Evolutionary conservation across 2,329 filamentous ascomycete genomes (phyloP).

Genomic region (Penicillium brevicompactum): DNA sequence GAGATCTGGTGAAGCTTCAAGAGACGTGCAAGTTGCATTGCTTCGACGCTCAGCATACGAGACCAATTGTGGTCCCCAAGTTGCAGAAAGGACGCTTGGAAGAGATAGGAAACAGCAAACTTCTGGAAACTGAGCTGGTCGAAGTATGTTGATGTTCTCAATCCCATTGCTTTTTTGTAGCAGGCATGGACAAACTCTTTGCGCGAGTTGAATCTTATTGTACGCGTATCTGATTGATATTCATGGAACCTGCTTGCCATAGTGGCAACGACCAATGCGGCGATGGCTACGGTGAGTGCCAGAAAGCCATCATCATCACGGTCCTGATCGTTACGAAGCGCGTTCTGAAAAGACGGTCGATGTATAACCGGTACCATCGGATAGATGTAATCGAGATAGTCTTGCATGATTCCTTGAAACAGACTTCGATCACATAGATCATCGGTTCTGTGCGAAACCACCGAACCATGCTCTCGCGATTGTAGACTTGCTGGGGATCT

Average conservation of each 20-base stretch:
- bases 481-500: not conserved
- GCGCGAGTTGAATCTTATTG: constrained; percentile 10
- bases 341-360: constrained; percentile 13
- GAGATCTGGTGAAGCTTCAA: constrained; percentile 34
- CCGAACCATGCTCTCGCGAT: not conserved
- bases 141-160: constrained; percentile 16
- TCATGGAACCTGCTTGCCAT: constrained; percentile 12
- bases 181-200: constrained; percentile 16
- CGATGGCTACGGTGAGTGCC: constrained; percentile 10
- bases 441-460: constrained; percentile 6
- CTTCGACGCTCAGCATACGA: constrained; percentile 41
- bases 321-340: constrained; percentile 7
- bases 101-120: constrained; percentile 37
- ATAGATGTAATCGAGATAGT: constrained; percentile 17
- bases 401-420: constrained; percentile 17
- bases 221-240: constrained; percentile 3
- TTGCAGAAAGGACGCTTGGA: constrained; percentile 37
- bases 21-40: constrained; percentile 37
- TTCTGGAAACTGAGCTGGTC: constrained; percentile 34
- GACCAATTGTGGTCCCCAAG: constrained; percentile 39
- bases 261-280: constrained; percentile 16
- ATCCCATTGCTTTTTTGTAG: constrained; percentile 7
- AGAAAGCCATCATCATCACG: constrained; percentile 10
- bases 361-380: constrained; percentile 18
- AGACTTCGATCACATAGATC: constrained; percentile 14